Conservation (phyloP, 495 filamentous ascomycete species). For the Oleoguttula mirabilis region DNA sequence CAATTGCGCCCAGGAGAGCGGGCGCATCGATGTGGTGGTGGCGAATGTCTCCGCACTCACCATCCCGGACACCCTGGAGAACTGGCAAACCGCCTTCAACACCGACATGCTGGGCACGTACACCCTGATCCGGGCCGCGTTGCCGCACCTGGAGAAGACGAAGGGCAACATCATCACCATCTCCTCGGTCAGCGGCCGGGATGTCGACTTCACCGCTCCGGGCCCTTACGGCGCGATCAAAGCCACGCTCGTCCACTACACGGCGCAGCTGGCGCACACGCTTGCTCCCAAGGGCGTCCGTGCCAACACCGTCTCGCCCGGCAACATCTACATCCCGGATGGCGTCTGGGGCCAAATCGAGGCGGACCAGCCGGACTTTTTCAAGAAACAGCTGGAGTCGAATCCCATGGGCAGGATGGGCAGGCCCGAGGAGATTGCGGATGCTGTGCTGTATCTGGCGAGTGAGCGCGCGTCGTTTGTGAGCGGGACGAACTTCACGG, state of each 20-base stretch:
- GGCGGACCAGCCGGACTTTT: constrained; percentile 7
- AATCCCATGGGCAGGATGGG: constrained; percentile 22
- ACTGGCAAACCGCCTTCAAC: constrained; percentile 13
- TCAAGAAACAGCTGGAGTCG: constrained; percentile 13
- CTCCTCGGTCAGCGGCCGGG: constrained; percentile 13
- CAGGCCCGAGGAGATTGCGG: constrained; percentile 19
- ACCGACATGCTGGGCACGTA: constrained; percentile 10
- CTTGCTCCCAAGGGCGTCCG: constrained; percentile 17
- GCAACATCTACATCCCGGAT: constrained; percentile 18
- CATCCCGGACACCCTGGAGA: constrained; percentile 4
- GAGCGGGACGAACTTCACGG: constrained; percentile 8
- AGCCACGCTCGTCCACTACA: constrained; percentile 18
- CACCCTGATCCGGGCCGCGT: constrained; percentile 4
- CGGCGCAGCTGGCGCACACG: constrained; percentile 9
- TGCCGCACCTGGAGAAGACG: constrained; percentile 15
- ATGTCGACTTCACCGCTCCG: constrained; percentile 18
- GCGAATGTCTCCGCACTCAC: constrained; percentile 14
- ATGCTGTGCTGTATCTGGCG: constrained; percentile 17
- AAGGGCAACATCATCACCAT: constrained; percentile 18
- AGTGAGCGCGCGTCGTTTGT: constrained; percentile 16
- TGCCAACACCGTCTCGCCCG: constrained; percentile 15
- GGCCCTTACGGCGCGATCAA: constrained; percentile 17
- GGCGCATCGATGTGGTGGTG: constrained; percentile 16
- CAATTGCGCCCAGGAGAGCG: constrained; percentile 5
- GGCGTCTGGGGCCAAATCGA: constrained; percentile 14